A percentile compares a stretch with the other conserved stretches of the same genome.
Evolutionary conservation across 73 alveolate genomes (phyloP).

Genomic region (Paramecium octaurelia): DNA sequence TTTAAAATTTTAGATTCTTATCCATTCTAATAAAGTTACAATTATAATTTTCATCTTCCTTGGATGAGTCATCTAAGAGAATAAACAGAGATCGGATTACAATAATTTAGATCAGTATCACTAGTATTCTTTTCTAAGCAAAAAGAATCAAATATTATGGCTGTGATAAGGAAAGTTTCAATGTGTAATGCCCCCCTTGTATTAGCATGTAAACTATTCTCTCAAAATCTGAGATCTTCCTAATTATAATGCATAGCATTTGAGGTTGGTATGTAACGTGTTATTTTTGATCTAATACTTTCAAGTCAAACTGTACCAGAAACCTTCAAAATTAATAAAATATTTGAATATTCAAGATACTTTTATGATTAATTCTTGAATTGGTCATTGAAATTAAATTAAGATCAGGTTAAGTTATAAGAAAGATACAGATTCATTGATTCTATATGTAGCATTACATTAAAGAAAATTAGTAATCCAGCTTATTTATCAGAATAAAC

Average conservation of each 20-base stretch:
- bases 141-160: neutral
- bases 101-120: neutral
- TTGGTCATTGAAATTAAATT: neutral
- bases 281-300: neutral
- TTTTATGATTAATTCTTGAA: neutral
- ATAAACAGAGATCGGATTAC: neutral
- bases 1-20: neutral
- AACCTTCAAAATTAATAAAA: neutral
- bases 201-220: neutral
- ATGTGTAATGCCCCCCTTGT: neutral
- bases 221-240: neutral
- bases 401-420: neutral
- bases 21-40: neutral
- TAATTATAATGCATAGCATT: slow-evolving; percentile 13
- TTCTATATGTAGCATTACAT: neutral
- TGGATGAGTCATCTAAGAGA: slow-evolving; percentile 1
- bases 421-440: neutral
- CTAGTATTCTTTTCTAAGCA: neutral
- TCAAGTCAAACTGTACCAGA: neutral
- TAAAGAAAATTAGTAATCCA: neutral
- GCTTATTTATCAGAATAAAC: neutral
- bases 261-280: neutral
- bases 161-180: neutral
- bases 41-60: slow-evolving; percentile 5
- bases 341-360: slow-evolving; percentile 8